Evolutionary conservation across 2,329 filamentous ascomycete genomes (phyloP).

Genomic region (Zarea fungicola): DNA sequence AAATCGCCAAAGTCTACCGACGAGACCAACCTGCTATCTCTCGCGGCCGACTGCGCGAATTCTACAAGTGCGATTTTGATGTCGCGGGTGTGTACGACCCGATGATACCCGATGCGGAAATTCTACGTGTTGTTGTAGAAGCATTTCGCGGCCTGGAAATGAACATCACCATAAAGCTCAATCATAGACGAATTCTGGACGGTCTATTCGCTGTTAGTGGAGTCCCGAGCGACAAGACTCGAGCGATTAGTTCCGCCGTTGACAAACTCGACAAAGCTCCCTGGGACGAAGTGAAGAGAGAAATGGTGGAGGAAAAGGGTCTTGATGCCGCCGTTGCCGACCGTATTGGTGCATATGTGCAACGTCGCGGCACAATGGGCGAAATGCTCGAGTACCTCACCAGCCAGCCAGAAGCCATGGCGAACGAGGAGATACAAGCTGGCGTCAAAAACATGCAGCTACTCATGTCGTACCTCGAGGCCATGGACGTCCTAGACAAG

Average conservation of each 20-base stretch:
- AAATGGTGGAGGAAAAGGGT: conserved; percentile 92
- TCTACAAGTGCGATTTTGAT: conserved; percentile 97
- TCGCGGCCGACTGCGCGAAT: conserved; percentile 90
- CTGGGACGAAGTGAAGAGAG: conserved; percentile 82
- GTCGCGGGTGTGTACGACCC: conserved; percentile 82
- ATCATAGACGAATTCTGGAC: conserved; percentile 82
- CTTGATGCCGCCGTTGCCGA: conserved; percentile 72
- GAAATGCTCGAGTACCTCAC: conserved; percentile 68
- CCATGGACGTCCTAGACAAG: conserved; percentile 64
- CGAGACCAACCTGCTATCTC: conserved; percentile 59
- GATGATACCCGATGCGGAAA: conserved; percentile 90
- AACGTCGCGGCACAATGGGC: conserved; percentile 60
- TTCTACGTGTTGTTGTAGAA: conserved; percentile 76
- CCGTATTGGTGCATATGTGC: conserved; percentile 77
- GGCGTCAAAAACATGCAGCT: conserved; percentile 77
- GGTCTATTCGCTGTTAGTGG: conserved; percentile 81
- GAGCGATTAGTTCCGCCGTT: conserved; percentile 84
- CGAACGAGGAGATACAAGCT: conserved; percentile 69
- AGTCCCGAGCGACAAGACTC: conserved; percentile 77
- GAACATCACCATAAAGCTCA: conserved; percentile 69
- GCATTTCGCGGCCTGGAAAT: conserved; percentile 77
- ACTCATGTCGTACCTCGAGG: conserved; percentile 75
- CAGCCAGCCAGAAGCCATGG: conserved; percentile 50
- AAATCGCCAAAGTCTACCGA: conserved; percentile 78
- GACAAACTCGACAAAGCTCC: conserved; percentile 93